These are phyloP conservation scores for Casuarina equisetifolia DNA, from an alignment of 306 rosid genomes.

Conservation along the genomic window DNA sequence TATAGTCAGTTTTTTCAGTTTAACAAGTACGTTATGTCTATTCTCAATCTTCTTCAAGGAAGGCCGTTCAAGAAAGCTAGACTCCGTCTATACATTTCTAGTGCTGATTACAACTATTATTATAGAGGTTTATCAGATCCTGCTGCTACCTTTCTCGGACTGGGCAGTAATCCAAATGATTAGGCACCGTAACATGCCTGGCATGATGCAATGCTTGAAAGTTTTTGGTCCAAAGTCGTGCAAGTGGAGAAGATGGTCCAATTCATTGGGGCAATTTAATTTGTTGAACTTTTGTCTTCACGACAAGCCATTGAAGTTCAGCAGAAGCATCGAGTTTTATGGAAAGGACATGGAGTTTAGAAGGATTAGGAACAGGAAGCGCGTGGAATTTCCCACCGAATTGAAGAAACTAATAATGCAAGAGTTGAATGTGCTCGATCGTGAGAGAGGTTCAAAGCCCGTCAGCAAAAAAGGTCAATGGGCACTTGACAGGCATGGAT, in stretches of 20 bases:
- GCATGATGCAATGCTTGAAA: conserved; percentile 36
- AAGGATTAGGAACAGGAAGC: conserved; percentile 31
- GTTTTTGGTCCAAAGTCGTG: conserved; percentile 39
- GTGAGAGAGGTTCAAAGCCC: conserved; percentile 37
- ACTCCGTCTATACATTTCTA: conserved; percentile 37
- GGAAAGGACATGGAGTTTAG: conserved; percentile 36
- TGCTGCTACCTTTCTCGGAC: conserved; percentile 51
- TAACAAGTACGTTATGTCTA: conserved; percentile 36
- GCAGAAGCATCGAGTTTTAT: conserved; percentile 30
- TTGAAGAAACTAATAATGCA: conserved; percentile 43
- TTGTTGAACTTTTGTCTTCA: conserved; percentile 51
- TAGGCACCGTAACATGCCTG: conserved; percentile 38
- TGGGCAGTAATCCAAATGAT: conserved; percentile 59
- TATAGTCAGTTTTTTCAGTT: conserved; percentile 36
- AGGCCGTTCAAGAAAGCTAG: conserved; percentile 20
- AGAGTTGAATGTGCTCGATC: conserved; percentile 50
- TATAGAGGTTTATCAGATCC: conserved; percentile 57
- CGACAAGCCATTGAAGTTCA: conserved; percentile 37
- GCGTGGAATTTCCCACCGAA: conserved; percentile 26
- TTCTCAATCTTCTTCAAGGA: conserved; percentile 32
- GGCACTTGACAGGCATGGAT: conserved; percentile 48
- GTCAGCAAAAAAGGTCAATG: conserved; percentile 51
- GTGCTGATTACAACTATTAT: conserved; percentile 47
- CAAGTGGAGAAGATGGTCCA: conserved; percentile 63
- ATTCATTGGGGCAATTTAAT: conserved; percentile 57